Percentiles rank a stretch among this genome's conserved stretches.
Conservation (phyloP, 208 protist genomes). For the Giardia muris region DNA sequence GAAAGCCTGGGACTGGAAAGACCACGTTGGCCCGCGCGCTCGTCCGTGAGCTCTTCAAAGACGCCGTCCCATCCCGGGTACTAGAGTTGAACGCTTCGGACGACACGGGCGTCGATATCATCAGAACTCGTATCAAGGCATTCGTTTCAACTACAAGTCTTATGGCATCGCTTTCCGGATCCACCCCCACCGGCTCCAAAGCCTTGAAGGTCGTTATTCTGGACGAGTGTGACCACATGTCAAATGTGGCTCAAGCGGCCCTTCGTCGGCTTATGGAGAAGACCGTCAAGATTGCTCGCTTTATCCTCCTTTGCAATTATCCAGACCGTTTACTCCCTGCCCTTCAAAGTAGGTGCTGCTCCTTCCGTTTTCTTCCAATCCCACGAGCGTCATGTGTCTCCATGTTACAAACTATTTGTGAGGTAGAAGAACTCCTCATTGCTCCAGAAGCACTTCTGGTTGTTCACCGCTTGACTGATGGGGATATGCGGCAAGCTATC, state of each 20-base stretch:
- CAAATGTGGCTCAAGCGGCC: constrained; percentile 14
- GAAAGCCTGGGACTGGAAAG: constrained; percentile 27
- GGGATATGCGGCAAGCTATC: constrained; percentile 21
- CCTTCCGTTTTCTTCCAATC: constrained; percentile 31
- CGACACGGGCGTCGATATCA: constrained; percentile 29
- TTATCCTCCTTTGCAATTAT: constrained; percentile 35
- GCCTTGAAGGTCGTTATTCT: constrained; percentile 27
- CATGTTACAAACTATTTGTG: neutral
- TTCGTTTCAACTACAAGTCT: constrained; percentile 6
- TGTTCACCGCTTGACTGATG: neutral
- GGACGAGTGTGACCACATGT: constrained; percentile 34
- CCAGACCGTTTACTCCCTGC: constrained; percentile 21
- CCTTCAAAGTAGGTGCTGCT: constrained; percentile 16
- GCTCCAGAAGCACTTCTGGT: neutral
- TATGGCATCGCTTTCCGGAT: neutral
- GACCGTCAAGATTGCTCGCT: neutral
- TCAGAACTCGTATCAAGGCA: constrained; percentile 9
- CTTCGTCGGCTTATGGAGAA: constrained; percentile 30
- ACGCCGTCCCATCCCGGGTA: neutral
- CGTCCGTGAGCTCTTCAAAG: neutral
- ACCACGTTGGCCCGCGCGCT: neutral
- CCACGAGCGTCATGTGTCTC: neutral
- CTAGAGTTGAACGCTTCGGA: constrained; percentile 36
- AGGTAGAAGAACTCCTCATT: neutral
- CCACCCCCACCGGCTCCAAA: no score